Base-by-base conservation (phyloP, 2,329 filamentous ascomycete genomes). In the Furcasterigmium furcatum region DNA sequence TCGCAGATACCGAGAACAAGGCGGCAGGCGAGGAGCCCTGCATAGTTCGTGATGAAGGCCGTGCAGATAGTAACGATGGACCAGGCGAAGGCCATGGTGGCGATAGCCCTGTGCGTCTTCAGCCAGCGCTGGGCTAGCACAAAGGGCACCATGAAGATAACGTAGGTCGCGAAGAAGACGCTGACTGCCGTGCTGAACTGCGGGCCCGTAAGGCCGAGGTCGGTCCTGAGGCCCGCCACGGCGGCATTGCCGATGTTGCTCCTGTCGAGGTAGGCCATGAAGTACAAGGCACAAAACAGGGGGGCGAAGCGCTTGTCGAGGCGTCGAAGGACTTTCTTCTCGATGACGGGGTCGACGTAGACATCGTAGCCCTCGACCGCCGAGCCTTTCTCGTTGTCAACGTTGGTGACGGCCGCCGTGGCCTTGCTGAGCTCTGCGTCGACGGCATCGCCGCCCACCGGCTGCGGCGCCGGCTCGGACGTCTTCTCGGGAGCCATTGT, bases 151-250 rank as follows among this genome's bases (percentile, higher is more conserved):
- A 82, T 72, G 53, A 81, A 80, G 32, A 82, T 40, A 44, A 84
- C 82, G 56, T 84, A 84, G 9, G 73, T 73, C 52, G 83, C 70
- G 56, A 82, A 84, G 61, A 83, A 83, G 44, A 77, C 54, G 3
- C 76, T 77, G 3, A 84, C 66, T 2, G 82, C 67, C 10, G 60
- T 62, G 49, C 83, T 83, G 65, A 82, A 83, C 50, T 82, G 76
- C 50, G 80, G 76, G 21, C 71, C 71, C 13, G 55, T 63, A 22
- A 84, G 56, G 0, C 62, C 52, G 4, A 83, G 67, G 35, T 80
- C 76, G 25, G 67, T 67, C 41, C 76, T 71, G 6, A 86, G 64
- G 0, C 78, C 77, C 4, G 79, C 80, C 12, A 85, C 61, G 53
- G 72, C 76, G 9, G 81, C 81, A 58, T 85, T 85, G 16, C 80